These are phyloP conservation scores for Rossbeevera mucosa DNA, from an alignment of 768 basidiomycete genomes.

Conservation along the genomic window DNA sequence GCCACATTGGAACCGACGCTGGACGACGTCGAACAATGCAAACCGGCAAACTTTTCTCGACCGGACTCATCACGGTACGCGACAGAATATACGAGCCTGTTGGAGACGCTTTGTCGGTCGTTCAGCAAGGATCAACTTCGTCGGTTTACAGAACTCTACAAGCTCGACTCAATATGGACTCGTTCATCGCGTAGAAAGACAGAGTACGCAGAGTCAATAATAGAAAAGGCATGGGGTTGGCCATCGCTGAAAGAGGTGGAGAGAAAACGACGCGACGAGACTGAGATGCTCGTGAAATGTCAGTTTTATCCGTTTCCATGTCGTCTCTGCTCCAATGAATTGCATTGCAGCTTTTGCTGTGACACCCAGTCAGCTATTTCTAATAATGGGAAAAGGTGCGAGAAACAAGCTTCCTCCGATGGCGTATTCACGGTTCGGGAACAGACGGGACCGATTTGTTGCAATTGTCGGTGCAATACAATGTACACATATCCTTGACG, in stretches of 20 bases:
- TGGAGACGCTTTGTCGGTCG: slow-evolving; percentile 51
- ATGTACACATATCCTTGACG: slow-evolving; percentile 58
- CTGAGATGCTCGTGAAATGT: slow-evolving; percentile 46
- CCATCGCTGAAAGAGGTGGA: slow-evolving; percentile 52
- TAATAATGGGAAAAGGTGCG: slow-evolving; percentile 68
- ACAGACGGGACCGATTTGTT: slow-evolving; percentile 63
- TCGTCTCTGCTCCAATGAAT: background rate
- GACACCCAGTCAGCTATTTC: slow-evolving; percentile 56
- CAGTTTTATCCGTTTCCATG: slow-evolving; percentile 21
- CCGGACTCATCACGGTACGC: slow-evolving; percentile 47
- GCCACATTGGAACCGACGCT: slow-evolving; percentile 47
- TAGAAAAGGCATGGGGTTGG: slow-evolving; percentile 69
- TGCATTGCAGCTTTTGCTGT: slow-evolving; percentile 48
- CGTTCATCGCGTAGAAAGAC: slow-evolving; percentile 36
- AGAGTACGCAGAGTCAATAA: slow-evolving; percentile 45
- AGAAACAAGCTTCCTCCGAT: background rate
- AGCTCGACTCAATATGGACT: slow-evolving; percentile 34
- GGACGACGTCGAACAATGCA: slow-evolving; percentile 57
- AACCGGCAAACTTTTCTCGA: slow-evolving; percentile 38
- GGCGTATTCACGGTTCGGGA: slow-evolving; percentile 7
- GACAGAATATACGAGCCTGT: slow-evolving; percentile 47
- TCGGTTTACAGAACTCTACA: slow-evolving; percentile 47
- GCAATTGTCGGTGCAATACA: slow-evolving; percentile 53
- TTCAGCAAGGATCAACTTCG: slow-evolving; percentile 63
- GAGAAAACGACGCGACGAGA: slow-evolving; percentile 46